Conservation (phyloP, 2,329 filamentous ascomycete genomes). For the Knoxdaviesia proteae region DNA sequence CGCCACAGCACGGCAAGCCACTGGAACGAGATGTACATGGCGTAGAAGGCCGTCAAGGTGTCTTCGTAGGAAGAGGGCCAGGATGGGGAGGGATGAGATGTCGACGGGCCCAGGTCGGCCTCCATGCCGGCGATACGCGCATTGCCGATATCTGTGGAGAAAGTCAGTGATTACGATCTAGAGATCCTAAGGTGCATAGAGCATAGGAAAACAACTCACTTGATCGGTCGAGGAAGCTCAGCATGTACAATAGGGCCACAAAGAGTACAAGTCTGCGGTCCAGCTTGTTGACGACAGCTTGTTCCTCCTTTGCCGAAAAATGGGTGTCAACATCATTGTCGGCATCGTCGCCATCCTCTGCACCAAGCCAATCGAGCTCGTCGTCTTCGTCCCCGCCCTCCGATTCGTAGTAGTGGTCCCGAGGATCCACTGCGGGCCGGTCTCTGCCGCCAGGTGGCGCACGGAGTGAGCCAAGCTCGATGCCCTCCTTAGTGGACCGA, state of each 20-base stretch:
- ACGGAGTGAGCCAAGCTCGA: no score
- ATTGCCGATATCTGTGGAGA: constrained; percentile 33
- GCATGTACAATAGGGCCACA: constrained; percentile 61
- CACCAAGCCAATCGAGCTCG: constrained; percentile 3
- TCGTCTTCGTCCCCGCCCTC: constrained; percentile 6
- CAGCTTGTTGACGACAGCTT: constrained; percentile 48
- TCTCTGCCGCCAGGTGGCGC: no score
- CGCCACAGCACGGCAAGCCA: constrained; percentile 45
- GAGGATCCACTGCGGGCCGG: no score
- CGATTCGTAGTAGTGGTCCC: not conserved
- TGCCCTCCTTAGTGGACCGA: no score
- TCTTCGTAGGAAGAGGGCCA: constrained; percentile 29
- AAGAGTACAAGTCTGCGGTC: constrained; percentile 63
- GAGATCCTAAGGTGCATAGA: not conserved
- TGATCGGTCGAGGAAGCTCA: constrained; percentile 70
- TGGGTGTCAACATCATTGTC: constrained; percentile 7
- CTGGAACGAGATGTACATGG: constrained; percentile 41
- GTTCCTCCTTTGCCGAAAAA: constrained; percentile 49
- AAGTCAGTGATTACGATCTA: not conserved
- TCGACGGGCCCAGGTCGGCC: constrained; percentile 25
- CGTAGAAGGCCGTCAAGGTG: constrained; percentile 39
- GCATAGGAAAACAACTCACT: constrained; percentile 29
- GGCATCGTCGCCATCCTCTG: constrained; percentile 6
- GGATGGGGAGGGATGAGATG: constrained; percentile 12
- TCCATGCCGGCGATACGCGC: constrained; percentile 44